A percentile compares a stretch with the other conserved stretches of the same genome.
Evolutionary conservation across 441 rosid species (phyloP).

Genomic region (Populus hybrid): DNA sequence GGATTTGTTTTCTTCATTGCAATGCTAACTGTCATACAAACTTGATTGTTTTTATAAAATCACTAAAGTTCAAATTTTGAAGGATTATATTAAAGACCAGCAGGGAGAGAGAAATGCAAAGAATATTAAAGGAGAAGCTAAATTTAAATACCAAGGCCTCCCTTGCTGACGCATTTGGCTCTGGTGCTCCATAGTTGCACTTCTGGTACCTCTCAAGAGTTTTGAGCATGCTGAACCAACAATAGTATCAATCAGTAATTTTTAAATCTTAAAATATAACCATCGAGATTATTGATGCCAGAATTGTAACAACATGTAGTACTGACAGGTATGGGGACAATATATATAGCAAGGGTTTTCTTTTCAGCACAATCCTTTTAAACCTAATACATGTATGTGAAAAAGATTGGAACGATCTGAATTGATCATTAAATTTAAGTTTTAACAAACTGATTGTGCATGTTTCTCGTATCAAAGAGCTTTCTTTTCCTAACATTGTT

Average conservation of each 20-base stretch:
- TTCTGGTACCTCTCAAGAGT: slow-evolving; percentile 97
- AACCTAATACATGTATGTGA: background rate
- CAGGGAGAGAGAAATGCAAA: background rate
- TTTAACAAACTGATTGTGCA: background rate
- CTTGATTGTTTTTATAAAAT: background rate
- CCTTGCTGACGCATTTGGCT: slow-evolving; percentile 66
- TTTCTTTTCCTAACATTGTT: background rate
- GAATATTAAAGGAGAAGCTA: background rate
- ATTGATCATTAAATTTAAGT: background rate
- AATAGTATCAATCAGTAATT: background rate
- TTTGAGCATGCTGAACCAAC: slow-evolving; percentile 58
- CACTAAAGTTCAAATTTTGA: background rate
- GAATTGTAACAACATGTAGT: background rate
- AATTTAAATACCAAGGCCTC: slow-evolving; percentile 72
- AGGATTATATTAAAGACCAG: background rate
- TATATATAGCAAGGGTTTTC: background rate
- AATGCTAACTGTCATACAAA: background rate
- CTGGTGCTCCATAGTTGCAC: slow-evolving; percentile 96
- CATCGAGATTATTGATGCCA: background rate
- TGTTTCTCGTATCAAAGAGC: background rate
- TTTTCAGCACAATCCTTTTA: background rate
- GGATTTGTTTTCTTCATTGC: background rate
- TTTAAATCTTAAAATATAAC: background rate
- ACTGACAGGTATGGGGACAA: background rate
- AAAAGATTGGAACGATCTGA: background rate